A percentile compares a stretch with the other conserved stretches of the same genome.
These are phyloP conservation scores for Hydrangea macrophylla DNA, from an alignment of 148 eudicot genomes.

Conservation along the genomic window DNA sequence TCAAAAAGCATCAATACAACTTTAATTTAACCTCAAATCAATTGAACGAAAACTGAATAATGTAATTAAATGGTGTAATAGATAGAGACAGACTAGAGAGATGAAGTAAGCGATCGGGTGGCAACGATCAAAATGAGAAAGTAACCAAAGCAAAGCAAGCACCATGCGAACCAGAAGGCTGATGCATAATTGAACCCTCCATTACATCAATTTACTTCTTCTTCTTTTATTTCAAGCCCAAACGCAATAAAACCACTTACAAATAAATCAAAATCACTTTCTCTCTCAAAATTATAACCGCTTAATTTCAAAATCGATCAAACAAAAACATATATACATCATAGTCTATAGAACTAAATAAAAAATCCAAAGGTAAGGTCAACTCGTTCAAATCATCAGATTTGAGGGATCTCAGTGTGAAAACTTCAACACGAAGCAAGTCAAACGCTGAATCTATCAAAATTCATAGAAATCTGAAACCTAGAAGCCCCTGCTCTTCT, in stretches of 20 bases:
- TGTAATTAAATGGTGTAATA: slow-evolving; percentile 34
- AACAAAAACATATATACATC: too few relatives aligned
- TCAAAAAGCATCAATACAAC: neutral
- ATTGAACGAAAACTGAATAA: neutral
- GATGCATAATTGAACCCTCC: slow-evolving; percentile 61
- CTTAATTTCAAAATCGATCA: too few relatives aligned
- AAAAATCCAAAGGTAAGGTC: neutral
- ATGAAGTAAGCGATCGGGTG: slow-evolving; percentile 46
- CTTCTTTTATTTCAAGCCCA: neutral
- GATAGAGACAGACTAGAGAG: slow-evolving; percentile 53
- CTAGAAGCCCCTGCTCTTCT: neutral
- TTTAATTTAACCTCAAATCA: neutral
- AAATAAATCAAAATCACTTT: neutral
- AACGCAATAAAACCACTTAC: too few relatives aligned
- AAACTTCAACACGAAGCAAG: neutral
- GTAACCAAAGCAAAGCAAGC: slow-evolving; percentile 46
- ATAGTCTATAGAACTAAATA: too few relatives aligned
- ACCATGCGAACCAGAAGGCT: slow-evolving; percentile 63
- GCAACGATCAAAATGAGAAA: slow-evolving; percentile 41
- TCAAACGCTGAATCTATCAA: neutral
- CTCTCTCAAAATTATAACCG: neutral
- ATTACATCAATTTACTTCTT: slow-evolving; percentile 24
- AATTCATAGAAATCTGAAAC: neutral
- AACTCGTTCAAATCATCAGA: neutral
- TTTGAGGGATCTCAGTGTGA: neutral